These are phyloP conservation scores for Alternaria sp. DNA, from an alignment of 2,329 filamentous ascomycete species.

Conservation along the genomic window DNA sequence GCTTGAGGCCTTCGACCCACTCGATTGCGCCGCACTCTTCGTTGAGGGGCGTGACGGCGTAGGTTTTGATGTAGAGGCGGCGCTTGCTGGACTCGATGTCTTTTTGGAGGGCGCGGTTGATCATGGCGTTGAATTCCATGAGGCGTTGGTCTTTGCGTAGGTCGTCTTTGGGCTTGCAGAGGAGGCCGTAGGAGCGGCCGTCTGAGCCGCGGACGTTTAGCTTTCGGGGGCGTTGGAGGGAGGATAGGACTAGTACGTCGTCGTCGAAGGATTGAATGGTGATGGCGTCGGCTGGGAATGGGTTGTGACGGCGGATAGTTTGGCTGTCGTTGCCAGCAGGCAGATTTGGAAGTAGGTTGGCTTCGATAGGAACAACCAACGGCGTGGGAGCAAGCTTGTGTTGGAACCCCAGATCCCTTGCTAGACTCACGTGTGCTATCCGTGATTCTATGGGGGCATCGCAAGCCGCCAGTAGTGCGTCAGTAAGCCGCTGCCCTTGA, in stretches of 20 bases:
- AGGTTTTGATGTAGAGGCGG: conserved; percentile 87
- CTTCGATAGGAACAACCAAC: conserved; percentile 88
- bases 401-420: conserved; percentile 80
- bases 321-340: conserved; percentile 74
- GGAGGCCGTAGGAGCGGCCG: conserved; percentile 83
- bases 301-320: conserved; percentile 73
- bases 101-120: conserved; percentile 90
- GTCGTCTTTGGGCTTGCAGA: conserved; percentile 98
- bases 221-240: conserved; percentile 89
- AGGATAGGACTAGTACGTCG: conserved; percentile 87
- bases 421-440: conserved; percentile 75
- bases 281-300: conserved; percentile 85
- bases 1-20: conserved; percentile 96
- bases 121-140: conserved; percentile 99
- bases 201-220: conserved; percentile 88
- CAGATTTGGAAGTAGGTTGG: conserved; percentile 80
- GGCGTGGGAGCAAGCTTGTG: conserved; percentile 81
- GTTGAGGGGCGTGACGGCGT: conserved; percentile 94
- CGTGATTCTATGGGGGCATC: conserved; percentile 78
- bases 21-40: conserved; percentile 98
- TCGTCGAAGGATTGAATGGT: conserved; percentile 83
- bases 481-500: conserved; percentile 81
- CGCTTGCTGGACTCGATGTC: conserved; percentile 90
- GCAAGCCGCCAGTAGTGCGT: conserved; percentile 81
- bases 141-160: conserved; percentile 95